phyloP scores from a whole-genome alignment of 352 stramenopile genomes.

The Globisporangium iwayamae region DNA sequence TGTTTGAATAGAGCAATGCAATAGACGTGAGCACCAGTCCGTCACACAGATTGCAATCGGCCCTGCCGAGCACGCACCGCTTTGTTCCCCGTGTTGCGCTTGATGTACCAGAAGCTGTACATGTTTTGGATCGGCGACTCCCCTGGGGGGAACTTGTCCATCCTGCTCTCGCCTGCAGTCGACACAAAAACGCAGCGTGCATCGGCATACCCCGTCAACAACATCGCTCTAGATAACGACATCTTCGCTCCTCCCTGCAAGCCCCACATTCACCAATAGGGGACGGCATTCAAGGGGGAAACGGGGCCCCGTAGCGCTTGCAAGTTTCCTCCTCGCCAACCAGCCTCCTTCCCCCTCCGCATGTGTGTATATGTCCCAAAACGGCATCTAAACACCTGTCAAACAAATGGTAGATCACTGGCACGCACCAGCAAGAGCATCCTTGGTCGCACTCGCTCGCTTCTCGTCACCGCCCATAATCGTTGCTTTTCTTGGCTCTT shows the following conservation, averaged over 20 bases:
- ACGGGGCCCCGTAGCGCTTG: neutral
- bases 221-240: neutral
- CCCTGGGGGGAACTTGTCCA: constrained; percentile 20
- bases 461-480: constrained; percentile 16
- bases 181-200: neutral
- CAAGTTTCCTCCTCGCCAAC: neutral
- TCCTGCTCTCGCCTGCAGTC: constrained; percentile 27
- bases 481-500: neutral
- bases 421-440: constrained; percentile 2
- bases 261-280: too few species aligned
- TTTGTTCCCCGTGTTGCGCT: constrained; percentile 81
- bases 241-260: neutral
- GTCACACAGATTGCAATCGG: neutral
- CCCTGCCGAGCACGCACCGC: constrained; percentile 35
- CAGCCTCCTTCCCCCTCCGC: neutral
- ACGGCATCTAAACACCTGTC: neutral
- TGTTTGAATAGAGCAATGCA: neutral
- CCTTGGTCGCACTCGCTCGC: constrained; percentile 9
- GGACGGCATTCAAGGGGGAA: neutral
- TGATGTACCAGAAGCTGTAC: constrained; percentile 90
- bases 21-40: neutral
- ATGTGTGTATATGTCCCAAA: neutral
- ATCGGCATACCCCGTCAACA: neutral
- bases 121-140: constrained; percentile 85
- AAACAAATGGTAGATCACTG: neutral